Percentiles rank a stretch among this genome's conserved stretches.
Evolutionary conservation across 1,284 basidiomycete species (phyloP).

Genomic region (Ceratobasidium sp.): DNA sequence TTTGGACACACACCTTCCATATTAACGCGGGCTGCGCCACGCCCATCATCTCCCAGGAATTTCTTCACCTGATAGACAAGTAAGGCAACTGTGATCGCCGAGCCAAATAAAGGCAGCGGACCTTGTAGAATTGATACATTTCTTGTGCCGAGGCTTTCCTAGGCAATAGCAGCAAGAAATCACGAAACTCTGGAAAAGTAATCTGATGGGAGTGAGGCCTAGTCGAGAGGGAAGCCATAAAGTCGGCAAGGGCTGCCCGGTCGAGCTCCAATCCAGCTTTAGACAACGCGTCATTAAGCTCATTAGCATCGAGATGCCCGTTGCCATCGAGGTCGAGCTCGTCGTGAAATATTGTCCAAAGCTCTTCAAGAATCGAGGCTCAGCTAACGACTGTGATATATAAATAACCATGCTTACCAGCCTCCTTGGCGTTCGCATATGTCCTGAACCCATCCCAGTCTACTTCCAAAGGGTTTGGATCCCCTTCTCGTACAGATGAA

Average conservation of each 20-base stretch:
- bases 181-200: slow-evolving; percentile 87
- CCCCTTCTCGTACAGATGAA: slow-evolving; percentile 60
- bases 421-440: slow-evolving; percentile 83
- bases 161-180: slow-evolving; percentile 89
- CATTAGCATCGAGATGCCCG: slow-evolving; percentile 80
- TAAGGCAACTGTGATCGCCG: slow-evolving; percentile 22
- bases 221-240: slow-evolving; percentile 83
- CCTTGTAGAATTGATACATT: slow-evolving; percentile 89
- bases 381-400: slow-evolving; percentile 51
- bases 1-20: slow-evolving; percentile 87
- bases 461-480: slow-evolving; percentile 59
- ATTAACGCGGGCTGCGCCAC: slow-evolving; percentile 81
- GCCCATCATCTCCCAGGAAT: slow-evolving; percentile 79
- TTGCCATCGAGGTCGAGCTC: slow-evolving; percentile 89
- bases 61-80: slow-evolving; percentile 59
- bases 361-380: slow-evolving; percentile 66
- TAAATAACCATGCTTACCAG: slow-evolving; percentile 61
- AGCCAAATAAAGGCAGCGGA: slow-evolving; percentile 55
- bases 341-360: slow-evolving; percentile 91
- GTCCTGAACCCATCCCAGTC: slow-evolving; percentile 84
- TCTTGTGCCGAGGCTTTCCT: slow-evolving; percentile 84
- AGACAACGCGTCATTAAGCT: slow-evolving; percentile 76
- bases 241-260: slow-evolving; percentile 76
- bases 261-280: slow-evolving; percentile 82
- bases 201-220: slow-evolving; percentile 76